Conservation (phyloP, 208 protist species). For the Crithidia brevicula region DNA sequence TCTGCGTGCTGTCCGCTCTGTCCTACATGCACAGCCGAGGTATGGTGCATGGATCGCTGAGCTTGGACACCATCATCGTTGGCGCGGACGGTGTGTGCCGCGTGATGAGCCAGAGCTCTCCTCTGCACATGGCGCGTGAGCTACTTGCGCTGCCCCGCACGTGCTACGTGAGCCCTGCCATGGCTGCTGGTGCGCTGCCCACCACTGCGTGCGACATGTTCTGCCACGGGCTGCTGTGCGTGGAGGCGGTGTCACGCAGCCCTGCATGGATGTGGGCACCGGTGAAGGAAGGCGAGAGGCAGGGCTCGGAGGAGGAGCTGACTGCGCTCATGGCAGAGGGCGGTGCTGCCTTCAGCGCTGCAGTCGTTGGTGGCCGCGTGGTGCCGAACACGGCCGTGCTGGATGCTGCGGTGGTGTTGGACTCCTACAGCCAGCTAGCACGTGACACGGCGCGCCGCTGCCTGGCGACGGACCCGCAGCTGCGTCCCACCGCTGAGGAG, state of each 20-base stretch:
- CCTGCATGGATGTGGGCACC: constrained; percentile 20
- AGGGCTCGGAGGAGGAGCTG: background rate
- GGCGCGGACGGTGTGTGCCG: background rate
- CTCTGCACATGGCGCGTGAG: background rate
- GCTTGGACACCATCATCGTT: background rate
- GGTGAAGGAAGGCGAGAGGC: background rate
- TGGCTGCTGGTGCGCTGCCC: constrained; percentile 32
- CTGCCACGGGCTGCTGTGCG: constrained; percentile 48
- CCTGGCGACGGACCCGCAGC: no score
- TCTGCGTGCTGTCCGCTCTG: background rate
- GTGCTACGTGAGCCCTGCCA: background rate
- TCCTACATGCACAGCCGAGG: background rate
- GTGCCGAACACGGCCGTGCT: background rate
- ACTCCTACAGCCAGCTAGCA: no score
- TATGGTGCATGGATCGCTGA: background rate
- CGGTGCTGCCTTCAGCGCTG: background rate
- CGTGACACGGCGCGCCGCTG: no score
- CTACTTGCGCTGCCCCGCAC: background rate
- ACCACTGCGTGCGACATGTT: constrained; percentile 56
- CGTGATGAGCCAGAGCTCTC: background rate
- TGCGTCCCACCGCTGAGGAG: no score
- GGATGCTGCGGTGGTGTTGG: no score
- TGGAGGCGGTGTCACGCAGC: constrained; percentile 43
- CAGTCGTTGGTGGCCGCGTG: background rate
- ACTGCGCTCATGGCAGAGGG: background rate